Evolutionary conservation across 2,329 filamentous ascomycete genomes (phyloP), one percentile per base, ranked within the genome.

Genomic region (Xylaria multiplex): DNA sequence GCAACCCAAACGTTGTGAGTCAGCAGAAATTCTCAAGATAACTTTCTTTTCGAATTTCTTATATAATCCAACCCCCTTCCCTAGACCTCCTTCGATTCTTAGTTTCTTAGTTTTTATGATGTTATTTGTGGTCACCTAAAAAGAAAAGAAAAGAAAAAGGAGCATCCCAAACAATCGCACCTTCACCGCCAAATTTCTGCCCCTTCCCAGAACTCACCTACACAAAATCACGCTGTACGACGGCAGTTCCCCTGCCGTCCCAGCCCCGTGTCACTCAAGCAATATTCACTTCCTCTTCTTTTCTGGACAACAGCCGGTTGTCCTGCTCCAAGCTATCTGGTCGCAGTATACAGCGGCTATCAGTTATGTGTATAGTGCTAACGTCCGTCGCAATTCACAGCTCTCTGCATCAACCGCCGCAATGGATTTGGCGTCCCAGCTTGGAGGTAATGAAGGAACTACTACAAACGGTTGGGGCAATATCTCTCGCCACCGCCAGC

Each of bases 341-440:
- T 1, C 8, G 43, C 35, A 61, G 64, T 37, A 61, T 62, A 46
- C n/a, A 4, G 19, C 19, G 19, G 9, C 13, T 11, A 61, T 45
- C 69, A 65, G 61, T 71, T 71, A 73, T 64, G 67, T 68, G 68
- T 69, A 63, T 68, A 43, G 69, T 70, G 75, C 77, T 81, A 75
- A 81, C 77, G 67, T 65, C 64, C 70, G 65, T 67, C 68, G 32
- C 16, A 49, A 76, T 65, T 77, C 80, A 77, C 81, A 96, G 89
- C 84, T 95, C 67, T 93, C 92, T 77, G 88, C 92, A 62, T 93
- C 92, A 68, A 93, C 91, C 72, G 89, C 91, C 76, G 90, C 93
- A 59, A 85, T 94, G 75, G 93, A 97, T 79, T 85, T 96, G 77
- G 91, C 92, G 64, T 88, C 89, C 56, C 88, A 89, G 67, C 86